Evolutionary conservation across 768 basidiomycete genomes (phyloP), one percentile per base, ranked within the genome.

Genomic region (Kwoniella mangroviensis): DNA sequence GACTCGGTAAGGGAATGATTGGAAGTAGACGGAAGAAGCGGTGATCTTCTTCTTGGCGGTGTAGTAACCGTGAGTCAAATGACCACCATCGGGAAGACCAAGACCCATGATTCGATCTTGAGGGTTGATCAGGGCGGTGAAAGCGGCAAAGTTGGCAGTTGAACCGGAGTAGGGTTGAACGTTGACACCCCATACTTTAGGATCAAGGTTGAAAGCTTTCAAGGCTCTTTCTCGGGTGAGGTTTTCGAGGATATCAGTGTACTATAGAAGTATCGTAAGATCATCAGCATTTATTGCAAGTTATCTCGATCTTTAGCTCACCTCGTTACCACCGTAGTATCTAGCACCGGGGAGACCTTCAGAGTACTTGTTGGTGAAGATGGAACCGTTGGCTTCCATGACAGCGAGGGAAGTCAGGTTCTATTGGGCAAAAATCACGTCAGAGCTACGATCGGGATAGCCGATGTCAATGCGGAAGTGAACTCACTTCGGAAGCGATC

Each of bases 1-100:
- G 58, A 84, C 84, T 68, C 87, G 89, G 78, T 98, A 99, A 56
- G 97, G 96, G 81, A 97, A 87, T 45, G 97, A 97, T 83, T 98
- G 95, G 91, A 98, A 99, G 87, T 98, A 98, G 86, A 99, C 98
- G 21, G 97, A 98, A 24, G 96, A 98, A 43, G 97, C 93, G 42
- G 97, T 98, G 90, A 99, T 98, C 86, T 99, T 98, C 88, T 98
- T 97, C 87, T 98, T 98, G 69, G 94, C 93, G 67, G 94, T 96
- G 85, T 95, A 99, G 87, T 96, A 96, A 40, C 96, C 96, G 82
- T 98, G 96, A 42, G 94, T 98, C 76, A 97, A 88, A 84, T 97
- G 95, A 58, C 94, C 96, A 83, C 96, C 96, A 81, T 98, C 95
- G 15, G 96, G 94, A 43, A 99, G 91, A 71, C 94, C 95, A 75